phyloP scores from a whole-genome alignment of 2,329 filamentous ascomycete genomes.

The Xylariaceae sp. region DNA sequence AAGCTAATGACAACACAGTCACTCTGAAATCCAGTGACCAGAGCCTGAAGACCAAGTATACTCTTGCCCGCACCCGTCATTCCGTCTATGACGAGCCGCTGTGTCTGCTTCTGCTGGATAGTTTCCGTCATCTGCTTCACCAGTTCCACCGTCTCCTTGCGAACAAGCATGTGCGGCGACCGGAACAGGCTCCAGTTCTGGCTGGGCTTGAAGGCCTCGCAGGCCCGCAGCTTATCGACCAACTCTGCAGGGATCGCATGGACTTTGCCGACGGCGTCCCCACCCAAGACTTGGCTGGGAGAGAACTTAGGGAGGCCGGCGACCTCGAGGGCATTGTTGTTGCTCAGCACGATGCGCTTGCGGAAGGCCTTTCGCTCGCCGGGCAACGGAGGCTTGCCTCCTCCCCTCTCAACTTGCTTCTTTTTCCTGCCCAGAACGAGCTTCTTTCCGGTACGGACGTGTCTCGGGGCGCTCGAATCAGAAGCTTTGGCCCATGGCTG shows the following conservation, averaged over 20 bases:
- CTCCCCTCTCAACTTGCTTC: constrained; percentile 40
- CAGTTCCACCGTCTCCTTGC: constrained; percentile 71
- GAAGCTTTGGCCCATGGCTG: constrained; percentile 12
- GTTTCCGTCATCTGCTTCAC: constrained; percentile 57
- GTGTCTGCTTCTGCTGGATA: constrained; percentile 47
- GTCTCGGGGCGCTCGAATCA: constrained; percentile 10
- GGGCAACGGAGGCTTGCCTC: constrained; percentile 54
- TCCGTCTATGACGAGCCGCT: constrained; percentile 66
- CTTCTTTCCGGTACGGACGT: constrained; percentile 36
- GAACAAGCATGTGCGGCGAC: constrained; percentile 70
- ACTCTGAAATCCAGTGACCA: constrained; percentile 74
- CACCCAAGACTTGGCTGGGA: constrained; percentile 48
- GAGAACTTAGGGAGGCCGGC: constrained; percentile 59
- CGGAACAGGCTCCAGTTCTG: constrained; percentile 87
- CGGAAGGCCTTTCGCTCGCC: constrained; percentile 84
- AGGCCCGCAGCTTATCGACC: constrained; percentile 74
- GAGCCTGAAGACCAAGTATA: constrained; percentile 74
- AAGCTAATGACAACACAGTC: constrained; percentile 86
- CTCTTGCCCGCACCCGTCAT: constrained; percentile 78
- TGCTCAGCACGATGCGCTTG: constrained; percentile 87
- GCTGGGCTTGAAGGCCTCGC: constrained; percentile 84
- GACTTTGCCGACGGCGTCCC: constrained; percentile 58
- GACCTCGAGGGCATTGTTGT: constrained; percentile 84
- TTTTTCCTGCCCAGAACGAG: constrained; percentile 47
- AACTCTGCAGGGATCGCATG: constrained; percentile 62